Evolutionary conservation across 805 yeast genomes (phyloP).

Genomic region (Blastobotrys americana): DNA sequence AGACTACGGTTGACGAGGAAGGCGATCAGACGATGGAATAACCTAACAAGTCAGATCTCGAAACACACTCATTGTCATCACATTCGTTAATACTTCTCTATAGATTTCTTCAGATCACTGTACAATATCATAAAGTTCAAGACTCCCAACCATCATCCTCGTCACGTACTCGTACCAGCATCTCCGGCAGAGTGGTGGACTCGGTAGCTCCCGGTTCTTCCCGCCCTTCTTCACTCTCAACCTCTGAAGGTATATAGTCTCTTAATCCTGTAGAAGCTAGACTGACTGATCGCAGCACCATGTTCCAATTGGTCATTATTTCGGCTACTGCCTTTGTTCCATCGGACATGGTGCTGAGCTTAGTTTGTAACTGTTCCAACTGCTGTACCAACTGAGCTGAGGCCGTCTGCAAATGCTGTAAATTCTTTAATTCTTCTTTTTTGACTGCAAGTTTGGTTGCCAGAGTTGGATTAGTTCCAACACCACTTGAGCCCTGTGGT

Average conservation of each 20-base stretch:
- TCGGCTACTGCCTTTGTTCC: conserved; percentile 55
- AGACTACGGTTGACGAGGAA: background rate
- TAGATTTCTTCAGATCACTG: no score
- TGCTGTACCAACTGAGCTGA: conserved; percentile 42
- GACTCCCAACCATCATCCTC: conserved; percentile 21
- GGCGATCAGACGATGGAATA: conserved; percentile 4
- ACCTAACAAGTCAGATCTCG: no score
- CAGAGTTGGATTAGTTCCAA: no score
- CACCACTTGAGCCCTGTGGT: no score
- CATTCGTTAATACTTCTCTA: no score
- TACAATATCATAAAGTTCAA: background rate
- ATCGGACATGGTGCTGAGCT: conserved; percentile 42
- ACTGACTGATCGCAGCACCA: conserved; percentile 51
- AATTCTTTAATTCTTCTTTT: conserved; percentile 42
- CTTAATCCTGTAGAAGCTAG: conserved; percentile 44
- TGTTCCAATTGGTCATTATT: conserved; percentile 59
- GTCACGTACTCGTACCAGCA: conserved; percentile 25
- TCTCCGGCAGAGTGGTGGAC: conserved; percentile 28
- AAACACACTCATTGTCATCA: no score
- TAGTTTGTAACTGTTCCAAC: conserved; percentile 42
- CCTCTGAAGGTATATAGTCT: conserved; percentile 32
- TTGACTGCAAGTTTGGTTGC: conserved; percentile 35
- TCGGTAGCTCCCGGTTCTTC: conserved; percentile 18
- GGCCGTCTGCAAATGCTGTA: conserved; percentile 41
- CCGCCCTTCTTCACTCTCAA: conserved; percentile 34